phyloP scores from a whole-genome alignment of 768 basidiomycete genomes.

The Piloderma croceum region DNA sequence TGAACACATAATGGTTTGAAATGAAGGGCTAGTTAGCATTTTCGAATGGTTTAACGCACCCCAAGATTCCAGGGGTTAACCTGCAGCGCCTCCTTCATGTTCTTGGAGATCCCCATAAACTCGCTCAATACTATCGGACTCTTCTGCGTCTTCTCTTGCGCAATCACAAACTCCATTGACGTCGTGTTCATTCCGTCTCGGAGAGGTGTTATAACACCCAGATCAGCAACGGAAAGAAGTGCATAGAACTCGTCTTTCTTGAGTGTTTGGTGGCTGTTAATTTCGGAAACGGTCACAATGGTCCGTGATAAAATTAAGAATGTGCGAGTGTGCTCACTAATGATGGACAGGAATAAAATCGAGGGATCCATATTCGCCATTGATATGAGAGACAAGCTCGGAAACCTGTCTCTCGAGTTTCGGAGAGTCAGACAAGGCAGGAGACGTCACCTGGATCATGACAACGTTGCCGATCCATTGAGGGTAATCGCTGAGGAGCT shows the following conservation, averaged over 20 bases:
- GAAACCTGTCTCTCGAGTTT: slow-evolving; percentile 92
- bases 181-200: slow-evolving; percentile 99
- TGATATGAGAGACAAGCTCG: slow-evolving; percentile 91
- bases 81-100: slow-evolving; percentile 83
- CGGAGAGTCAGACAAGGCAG: slow-evolving; percentile 85
- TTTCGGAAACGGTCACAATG: neutral
- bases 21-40: neutral
- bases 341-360: slow-evolving; percentile 98
- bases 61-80: slow-evolving; percentile 97
- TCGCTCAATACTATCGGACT: slow-evolving; percentile 89
- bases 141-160: slow-evolving; percentile 79
- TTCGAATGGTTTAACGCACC: slow-evolving; percentile 36
- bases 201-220: slow-evolving; percentile 91
- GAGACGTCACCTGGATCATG: slow-evolving; percentile 89
- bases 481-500: slow-evolving; percentile 88
- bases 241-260: slow-evolving; percentile 99
- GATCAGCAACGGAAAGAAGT: slow-evolving; percentile 84
- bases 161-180: slow-evolving; percentile 95
- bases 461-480: slow-evolving; percentile 92
- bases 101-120: slow-evolving; percentile 95
- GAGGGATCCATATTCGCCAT: slow-evolving; percentile 89
- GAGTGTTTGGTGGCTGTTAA: slow-evolving; percentile 82
- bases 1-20: slow-evolving; percentile 20
- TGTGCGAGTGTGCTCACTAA: slow-evolving; percentile 56
- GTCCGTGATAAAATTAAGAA: slow-evolving; percentile 1